A percentile compares a stretch with the other conserved stretches of the same genome.
Evolutionary conservation across 1,284 basidiomycete genomes (phyloP).

Genomic region (Inonotus obliquus): DNA sequence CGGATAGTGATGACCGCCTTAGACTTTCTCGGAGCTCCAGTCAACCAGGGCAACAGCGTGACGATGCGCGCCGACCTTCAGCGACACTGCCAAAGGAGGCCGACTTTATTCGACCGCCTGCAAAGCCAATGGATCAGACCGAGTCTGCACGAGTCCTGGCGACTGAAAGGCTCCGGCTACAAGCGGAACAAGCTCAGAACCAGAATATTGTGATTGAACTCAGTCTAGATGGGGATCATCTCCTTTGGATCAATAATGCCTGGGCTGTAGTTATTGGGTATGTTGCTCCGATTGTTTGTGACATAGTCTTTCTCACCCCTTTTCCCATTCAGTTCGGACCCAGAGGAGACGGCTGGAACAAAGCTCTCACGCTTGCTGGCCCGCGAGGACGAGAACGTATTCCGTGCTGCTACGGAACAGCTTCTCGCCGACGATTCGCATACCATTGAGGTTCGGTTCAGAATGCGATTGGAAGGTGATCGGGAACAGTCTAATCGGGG

Average conservation of each 20-base stretch:
- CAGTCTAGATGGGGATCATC: constrained; percentile 87
- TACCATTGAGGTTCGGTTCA: constrained; percentile 91
- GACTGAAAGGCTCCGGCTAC: constrained; percentile 77
- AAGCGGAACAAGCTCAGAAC: constrained; percentile 90
- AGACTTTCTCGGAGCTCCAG: constrained; percentile 13
- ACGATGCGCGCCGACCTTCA: constrained; percentile 6
- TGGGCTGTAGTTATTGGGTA: constrained; percentile 93
- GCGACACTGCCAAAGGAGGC: constrained; percentile 9
- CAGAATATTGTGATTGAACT: constrained; percentile 96
- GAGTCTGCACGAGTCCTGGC: constrained; percentile 76
- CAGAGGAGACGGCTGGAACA: constrained; percentile 74
- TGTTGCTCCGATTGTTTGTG: constrained; percentile 31
- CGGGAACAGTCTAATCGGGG: constrained; percentile 45
- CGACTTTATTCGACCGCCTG: constrained; percentile 26
- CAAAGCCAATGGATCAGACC: constrained; percentile 46
- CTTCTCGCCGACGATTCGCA: constrained; percentile 90
- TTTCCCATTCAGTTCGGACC: constrained; percentile 63
- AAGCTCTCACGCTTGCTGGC: constrained; percentile 83
- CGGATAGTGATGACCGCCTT: constrained; percentile 15
- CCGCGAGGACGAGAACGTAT: constrained; percentile 81
- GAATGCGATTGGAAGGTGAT: constrained; percentile 67
- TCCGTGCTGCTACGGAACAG: constrained; percentile 83
- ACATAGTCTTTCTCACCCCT: background rate
- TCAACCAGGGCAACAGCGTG: constrained; percentile 11
- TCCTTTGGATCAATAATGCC: constrained; percentile 92